phyloP scores from a whole-genome alignment of 140 eudicot genomes.

The Cichorium intybus region DNA sequence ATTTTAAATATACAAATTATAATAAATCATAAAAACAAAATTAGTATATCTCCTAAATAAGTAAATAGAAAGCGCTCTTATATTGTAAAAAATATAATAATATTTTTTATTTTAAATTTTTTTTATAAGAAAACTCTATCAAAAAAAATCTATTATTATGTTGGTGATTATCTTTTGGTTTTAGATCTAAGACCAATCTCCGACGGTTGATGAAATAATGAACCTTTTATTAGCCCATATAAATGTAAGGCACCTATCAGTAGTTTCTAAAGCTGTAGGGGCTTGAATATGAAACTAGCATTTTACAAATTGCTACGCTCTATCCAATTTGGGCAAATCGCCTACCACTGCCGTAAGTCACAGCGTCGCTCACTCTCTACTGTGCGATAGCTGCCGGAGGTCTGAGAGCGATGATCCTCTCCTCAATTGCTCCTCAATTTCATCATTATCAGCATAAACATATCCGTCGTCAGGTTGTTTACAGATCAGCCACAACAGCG shows the following conservation, averaged over 20 bases:
- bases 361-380: constrained; percentile 1
- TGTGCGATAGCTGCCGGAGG: not conserved
- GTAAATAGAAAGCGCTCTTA: too few relatives aligned
- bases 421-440: constrained; percentile 26
- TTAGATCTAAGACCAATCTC: too few relatives aligned
- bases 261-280: not conserved
- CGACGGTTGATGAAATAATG: too few relatives aligned
- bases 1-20: too few relatives aligned
- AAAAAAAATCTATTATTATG: too few relatives aligned
- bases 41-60: too few relatives aligned
- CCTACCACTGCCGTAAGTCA: constrained; percentile 9
- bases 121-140: too few relatives aligned
- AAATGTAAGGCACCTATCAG: not conserved
- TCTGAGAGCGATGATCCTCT: constrained; percentile 21
- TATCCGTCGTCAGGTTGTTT: constrained; percentile 6
- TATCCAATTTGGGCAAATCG: constrained; percentile 19
- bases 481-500: constrained; percentile 17
- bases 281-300: not conserved
- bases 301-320: constrained; percentile 10
- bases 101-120: too few relatives aligned
- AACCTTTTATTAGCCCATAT: not conserved
- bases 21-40: too few relatives aligned
- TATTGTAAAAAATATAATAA: too few relatives aligned
- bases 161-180: too few relatives aligned
- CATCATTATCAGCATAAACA: not conserved